A percentile compares a stretch with the other conserved stretches of the same genome.
Conservation (phyloP, 2,329 filamentous ascomycete species). For the Pleurostoma richardsiae region DNA sequence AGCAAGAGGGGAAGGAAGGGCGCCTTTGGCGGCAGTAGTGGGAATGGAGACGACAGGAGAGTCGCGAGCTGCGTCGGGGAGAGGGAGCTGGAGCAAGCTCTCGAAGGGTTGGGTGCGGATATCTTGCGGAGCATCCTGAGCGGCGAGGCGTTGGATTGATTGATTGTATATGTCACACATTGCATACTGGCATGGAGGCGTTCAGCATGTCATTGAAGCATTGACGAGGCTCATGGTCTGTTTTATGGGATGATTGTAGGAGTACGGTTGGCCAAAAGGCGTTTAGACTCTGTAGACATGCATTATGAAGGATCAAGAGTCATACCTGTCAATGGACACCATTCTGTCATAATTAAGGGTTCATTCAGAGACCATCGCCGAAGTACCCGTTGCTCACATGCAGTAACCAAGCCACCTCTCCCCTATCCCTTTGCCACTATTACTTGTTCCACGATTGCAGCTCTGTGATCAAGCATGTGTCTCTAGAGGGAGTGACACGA, state of each 20-base stretch:
- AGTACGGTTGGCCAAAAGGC: too few species aligned
- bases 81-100: constrained; percentile 68
- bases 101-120: constrained; percentile 56
- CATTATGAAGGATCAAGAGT: too few species aligned
- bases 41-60: constrained; percentile 64
- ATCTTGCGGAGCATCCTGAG: constrained; percentile 59
- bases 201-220: not conserved
- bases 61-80: constrained; percentile 77
- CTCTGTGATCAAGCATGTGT: too few species aligned
- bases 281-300: too few species aligned
- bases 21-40: constrained; percentile 38
- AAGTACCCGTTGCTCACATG: too few species aligned
- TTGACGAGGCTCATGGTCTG: not conserved
- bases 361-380: too few species aligned
- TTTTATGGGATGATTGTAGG: too few species aligned
- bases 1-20: constrained; percentile 61
- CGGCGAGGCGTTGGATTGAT: constrained; percentile 53
- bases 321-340: too few species aligned
- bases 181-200: not conserved
- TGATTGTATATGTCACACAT: not conserved
- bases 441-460: too few species aligned
- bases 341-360: too few species aligned
- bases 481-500: constrained; percentile 13
- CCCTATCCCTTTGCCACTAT: too few species aligned
- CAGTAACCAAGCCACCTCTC: too few species aligned